These are phyloP conservation scores for Gracilaria gracilis DNA, from an alignment of 23 red algal genomes.

Conservation along the genomic window DNA sequence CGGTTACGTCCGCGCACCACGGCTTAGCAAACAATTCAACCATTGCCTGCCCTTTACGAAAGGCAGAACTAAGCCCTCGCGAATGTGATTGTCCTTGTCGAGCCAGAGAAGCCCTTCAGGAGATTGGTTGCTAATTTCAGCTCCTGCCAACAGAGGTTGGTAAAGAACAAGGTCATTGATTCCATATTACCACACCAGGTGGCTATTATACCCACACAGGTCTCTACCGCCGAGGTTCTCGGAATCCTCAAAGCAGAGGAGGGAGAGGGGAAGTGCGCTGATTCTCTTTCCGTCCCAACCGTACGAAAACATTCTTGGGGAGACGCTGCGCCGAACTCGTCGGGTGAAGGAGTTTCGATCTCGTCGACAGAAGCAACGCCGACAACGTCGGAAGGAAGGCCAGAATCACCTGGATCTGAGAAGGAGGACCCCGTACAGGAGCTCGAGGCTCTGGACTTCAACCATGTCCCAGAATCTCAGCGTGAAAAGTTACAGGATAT, in stretches of 20 bases:
- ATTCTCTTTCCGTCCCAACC: too few relatives aligned
- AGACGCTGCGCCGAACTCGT: too few relatives aligned
- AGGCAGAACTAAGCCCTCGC: neutral
- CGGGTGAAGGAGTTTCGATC: too few relatives aligned
- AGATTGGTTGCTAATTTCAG: neutral
- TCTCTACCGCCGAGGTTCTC: neutral
- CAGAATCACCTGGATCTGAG: too few relatives aligned
- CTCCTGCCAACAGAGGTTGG: neutral
- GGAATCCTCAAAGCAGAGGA: too few relatives aligned
- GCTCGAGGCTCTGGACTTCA: too few relatives aligned
- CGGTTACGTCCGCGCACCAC: neutral
- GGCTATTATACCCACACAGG: neutral
- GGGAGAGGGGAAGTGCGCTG: too few relatives aligned
- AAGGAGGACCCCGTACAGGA: too few relatives aligned
- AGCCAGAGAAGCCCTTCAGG: neutral
- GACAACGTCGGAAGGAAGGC: too few relatives aligned
- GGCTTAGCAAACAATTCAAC: slow-evolving; percentile 10
- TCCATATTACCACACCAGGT: neutral
- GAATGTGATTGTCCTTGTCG: slow-evolving; percentile 2
- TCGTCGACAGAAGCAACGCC: too few relatives aligned
- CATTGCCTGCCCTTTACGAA: neutral
- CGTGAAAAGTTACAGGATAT: neutral
- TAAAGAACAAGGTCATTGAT: neutral
- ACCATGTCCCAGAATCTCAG: too few relatives aligned
- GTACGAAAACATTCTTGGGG: too few relatives aligned